Percentiles rank a stretch among this genome's conserved stretches.
Evolutionary conservation across 2,329 filamentous ascomycete genomes (phyloP).

Genomic region (Sporothrix brunneoviolacea): DNA sequence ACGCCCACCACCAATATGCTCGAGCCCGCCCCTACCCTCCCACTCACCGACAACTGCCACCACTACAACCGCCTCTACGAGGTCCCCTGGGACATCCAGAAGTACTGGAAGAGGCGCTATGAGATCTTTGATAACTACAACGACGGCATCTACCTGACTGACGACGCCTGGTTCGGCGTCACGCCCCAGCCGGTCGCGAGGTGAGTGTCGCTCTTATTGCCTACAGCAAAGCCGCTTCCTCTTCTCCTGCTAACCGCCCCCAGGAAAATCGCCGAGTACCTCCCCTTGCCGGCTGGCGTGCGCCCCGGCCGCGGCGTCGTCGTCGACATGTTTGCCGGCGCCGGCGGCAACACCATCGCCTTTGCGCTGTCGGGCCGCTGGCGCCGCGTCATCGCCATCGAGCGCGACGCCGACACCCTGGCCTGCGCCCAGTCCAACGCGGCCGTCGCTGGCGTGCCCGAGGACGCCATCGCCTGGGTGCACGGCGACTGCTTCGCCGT

Average conservation of each 20-base stretch:
- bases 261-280: slow-evolving; percentile 69
- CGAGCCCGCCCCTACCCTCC: slow-evolving; percentile 25
- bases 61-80: slow-evolving; percentile 67
- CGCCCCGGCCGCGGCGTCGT: slow-evolving; percentile 45
- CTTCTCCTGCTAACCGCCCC: neutral
- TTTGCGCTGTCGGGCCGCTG: slow-evolving; percentile 77
- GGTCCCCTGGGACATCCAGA: slow-evolving; percentile 77
- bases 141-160: slow-evolving; percentile 81
- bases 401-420: slow-evolving; percentile 72
- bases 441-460: slow-evolving; percentile 69
- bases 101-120: slow-evolving; percentile 91
- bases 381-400: slow-evolving; percentile 80
- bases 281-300: slow-evolving; percentile 47
- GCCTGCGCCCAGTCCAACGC: slow-evolving; percentile 92
- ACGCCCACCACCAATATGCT: no score
- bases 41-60: slow-evolving; percentile 58
- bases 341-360: slow-evolving; percentile 91
- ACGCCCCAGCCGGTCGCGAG: slow-evolving; percentile 87
- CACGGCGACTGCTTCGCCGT: slow-evolving; percentile 79
- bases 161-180: slow-evolving; percentile 94
- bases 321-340: slow-evolving; percentile 85
- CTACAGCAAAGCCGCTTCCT: neutral
- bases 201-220: slow-evolving; percentile 41
- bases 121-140: slow-evolving; percentile 84
- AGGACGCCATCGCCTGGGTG: slow-evolving; percentile 72